Evolutionary conservation across 2,329 filamentous ascomycete genomes (phyloP), one percentile per base, ranked within the genome.

Genomic region (Penicillium frequentans): DNA sequence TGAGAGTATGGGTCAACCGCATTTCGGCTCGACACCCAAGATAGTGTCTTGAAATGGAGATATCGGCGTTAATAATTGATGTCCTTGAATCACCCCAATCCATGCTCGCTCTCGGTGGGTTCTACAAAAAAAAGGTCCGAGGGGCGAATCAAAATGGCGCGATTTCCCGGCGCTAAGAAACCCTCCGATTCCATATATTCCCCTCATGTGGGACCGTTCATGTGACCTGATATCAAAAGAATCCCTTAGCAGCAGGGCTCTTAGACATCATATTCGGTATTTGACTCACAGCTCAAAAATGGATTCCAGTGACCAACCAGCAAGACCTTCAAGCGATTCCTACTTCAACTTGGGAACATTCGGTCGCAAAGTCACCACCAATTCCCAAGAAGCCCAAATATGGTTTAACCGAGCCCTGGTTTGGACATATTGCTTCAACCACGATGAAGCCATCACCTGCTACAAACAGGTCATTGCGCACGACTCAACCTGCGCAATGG

Each of bases 351-450:
- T 73, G 13, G 70, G 70, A 9, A 61, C 57, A 11, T 67, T 64
- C 37, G 74, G 75, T 60, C 79, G 70, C 46, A 62, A 64, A 31
- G 54, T 72, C 26, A 70, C 52, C 35, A 73, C 70, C 11, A 57
- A 23, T 19, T 67, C 59, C 45, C 13, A 54, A 8, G 65, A 69
- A 44, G 71, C 71, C 3, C 70, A 74, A 48, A 58, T 48, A 31
- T 74, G 71, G 71, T 72, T 74, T 37, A 51, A 71, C 42, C 63
- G 71, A 10, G 71, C 64, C 2, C 59, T 74, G 2, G 56, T 68
- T 9, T 74, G 71, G 71, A 69, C 67, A 8, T 74, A 73, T 54
- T 65, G 60, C 35, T 74, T 73, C 61, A 72, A 74, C 49, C 71
- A 74, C 37, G 69, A 73, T 54, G 71, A 72, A 51, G 68, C 70